phyloP scores from a whole-genome alignment of 345 rosid genomes.

The Lepidium sativum region DNA sequence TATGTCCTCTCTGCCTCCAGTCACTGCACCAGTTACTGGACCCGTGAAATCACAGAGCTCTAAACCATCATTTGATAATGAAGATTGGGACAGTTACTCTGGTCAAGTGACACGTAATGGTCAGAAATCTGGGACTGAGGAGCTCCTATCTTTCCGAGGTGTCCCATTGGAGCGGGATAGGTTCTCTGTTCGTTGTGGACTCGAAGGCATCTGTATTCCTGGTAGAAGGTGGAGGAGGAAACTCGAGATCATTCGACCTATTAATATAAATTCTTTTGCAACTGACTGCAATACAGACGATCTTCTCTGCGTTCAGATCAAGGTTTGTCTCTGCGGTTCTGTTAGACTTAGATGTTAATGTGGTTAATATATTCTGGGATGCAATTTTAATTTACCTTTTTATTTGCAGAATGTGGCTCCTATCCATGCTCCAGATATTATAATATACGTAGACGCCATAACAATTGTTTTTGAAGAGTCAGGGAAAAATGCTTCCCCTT shows the following conservation, averaged over 20 bases:
- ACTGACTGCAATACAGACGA: slow-evolving; percentile 92
- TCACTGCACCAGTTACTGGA: slow-evolving; percentile 43
- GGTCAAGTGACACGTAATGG: slow-evolving; percentile 39
- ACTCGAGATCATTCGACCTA: slow-evolving; percentile 84
- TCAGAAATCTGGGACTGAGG: slow-evolving; percentile 48
- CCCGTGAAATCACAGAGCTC: slow-evolving; percentile 60
- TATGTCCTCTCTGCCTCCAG: slow-evolving; percentile 95
- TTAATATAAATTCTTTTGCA: slow-evolving; percentile 70
- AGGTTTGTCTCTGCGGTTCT: slow-evolving; percentile 40
- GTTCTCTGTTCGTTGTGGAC: slow-evolving; percentile 90
- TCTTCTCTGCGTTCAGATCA: slow-evolving; percentile 91
- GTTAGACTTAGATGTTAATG: neutral
- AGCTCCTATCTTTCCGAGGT: slow-evolving; percentile 77
- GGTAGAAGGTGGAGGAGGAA: slow-evolving; percentile 96
- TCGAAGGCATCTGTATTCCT: slow-evolving; percentile 84
- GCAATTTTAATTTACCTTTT: neutral
- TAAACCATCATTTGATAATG: slow-evolving; percentile 67
- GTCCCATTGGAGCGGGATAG: slow-evolving; percentile 80
- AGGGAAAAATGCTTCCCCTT: slow-evolving; percentile 55
- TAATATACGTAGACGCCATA: slow-evolving; percentile 78
- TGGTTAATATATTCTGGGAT: neutral
- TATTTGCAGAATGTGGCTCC: slow-evolving; percentile 83
- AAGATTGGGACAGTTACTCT: slow-evolving; percentile 64
- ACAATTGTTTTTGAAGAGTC: slow-evolving; percentile 85
- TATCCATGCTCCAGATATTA: slow-evolving; percentile 54